phyloP scores from a whole-genome alignment of 2,329 filamentous ascomycete species.

The Sphaerulina musiva region DNA sequence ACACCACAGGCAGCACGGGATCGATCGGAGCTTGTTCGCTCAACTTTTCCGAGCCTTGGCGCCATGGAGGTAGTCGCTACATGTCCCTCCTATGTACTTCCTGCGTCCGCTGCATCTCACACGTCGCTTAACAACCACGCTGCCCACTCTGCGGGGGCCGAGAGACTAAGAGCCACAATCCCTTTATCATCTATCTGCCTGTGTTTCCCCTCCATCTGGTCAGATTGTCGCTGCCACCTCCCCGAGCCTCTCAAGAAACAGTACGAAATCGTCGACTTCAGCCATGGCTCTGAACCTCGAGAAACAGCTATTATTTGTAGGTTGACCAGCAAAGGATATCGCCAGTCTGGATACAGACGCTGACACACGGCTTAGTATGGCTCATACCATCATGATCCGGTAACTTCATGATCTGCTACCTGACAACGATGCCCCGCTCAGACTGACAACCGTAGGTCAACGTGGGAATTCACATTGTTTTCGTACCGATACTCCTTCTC shows the following conservation, averaged over 20 bases:
- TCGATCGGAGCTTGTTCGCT: neutral
- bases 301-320: constrained; percentile 74
- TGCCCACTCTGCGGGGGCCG: too few species aligned
- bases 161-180: too few species aligned
- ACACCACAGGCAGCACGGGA: constrained; percentile 3
- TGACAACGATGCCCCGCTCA: neutral
- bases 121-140: too few species aligned
- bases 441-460: constrained; percentile 52
- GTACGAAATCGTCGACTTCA: neutral
- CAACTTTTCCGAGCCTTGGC: too few species aligned
- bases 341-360: constrained; percentile 9
- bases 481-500: constrained; percentile 68
- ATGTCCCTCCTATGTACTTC: too few species aligned
- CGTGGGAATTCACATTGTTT: constrained; percentile 70
- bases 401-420: constrained; percentile 32
- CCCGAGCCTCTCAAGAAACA: neutral
- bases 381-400: constrained; percentile 70
- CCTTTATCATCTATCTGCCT: too few species aligned
- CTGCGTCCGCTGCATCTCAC: too few species aligned
- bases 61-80: too few species aligned
- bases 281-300: constrained; percentile 63
- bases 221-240: too few species aligned
- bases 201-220: too few species aligned
- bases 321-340: constrained; percentile 33
- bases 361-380: constrained; percentile 58